Conservation (phyloP, 2,329 filamentous ascomycete genomes). For the Trichophyton benhamiae region DNA sequence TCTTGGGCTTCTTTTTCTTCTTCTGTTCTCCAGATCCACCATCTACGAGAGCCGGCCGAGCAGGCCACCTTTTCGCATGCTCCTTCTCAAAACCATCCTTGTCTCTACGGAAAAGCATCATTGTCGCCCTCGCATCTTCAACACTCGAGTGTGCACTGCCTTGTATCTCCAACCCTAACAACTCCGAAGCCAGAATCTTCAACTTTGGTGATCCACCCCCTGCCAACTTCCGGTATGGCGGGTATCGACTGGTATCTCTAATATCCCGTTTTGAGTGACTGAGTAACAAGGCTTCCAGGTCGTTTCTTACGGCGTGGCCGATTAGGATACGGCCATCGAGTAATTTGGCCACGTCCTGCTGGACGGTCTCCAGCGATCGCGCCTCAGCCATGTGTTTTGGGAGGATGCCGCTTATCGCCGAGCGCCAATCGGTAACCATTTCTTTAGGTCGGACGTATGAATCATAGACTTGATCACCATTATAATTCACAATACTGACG, state of each 20-base stretch:
- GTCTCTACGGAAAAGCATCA: constrained; percentile 73
- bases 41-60: constrained; percentile 22
- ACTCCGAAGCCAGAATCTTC: constrained; percentile 44
- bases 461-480: constrained; percentile 86
- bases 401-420: constrained; percentile 68
- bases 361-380: constrained; percentile 63
- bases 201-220: constrained; percentile 39
- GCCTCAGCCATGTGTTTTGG: constrained; percentile 59
- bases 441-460: constrained; percentile 73
- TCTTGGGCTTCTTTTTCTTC: constrained; percentile 38
- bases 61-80: constrained; percentile 54
- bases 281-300: constrained; percentile 61
- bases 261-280: constrained; percentile 66
- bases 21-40: constrained; percentile 27
- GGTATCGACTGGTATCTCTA: constrained; percentile 70
- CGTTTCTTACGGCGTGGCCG: constrained; percentile 73
- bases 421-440: constrained; percentile 80
- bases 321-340: constrained; percentile 62
- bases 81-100: constrained; percentile 80
- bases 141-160: constrained; percentile 49
- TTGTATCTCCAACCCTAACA: constrained; percentile 49
- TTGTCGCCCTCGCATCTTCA: constrained; percentile 75
- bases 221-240: constrained; percentile 55
- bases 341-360: constrained; percentile 55
- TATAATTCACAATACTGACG: constrained; percentile 85